Conservation (phyloP, 805 yeast species). For the Blastobotrys muscicola region DNA sequence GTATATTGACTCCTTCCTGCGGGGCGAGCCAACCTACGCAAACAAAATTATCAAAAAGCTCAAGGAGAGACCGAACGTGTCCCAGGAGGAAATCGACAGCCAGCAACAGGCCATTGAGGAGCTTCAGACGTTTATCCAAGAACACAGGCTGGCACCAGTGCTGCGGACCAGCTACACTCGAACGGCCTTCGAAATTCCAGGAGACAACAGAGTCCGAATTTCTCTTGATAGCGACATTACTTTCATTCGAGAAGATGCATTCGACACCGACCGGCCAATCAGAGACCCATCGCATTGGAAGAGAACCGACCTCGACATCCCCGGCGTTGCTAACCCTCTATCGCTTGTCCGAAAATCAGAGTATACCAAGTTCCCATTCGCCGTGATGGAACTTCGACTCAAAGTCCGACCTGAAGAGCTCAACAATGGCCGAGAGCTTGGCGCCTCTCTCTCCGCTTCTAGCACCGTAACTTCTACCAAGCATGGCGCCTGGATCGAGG, state of each 20-base stretch:
- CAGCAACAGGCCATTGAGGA: slow-evolving; percentile 47
- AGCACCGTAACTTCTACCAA: slow-evolving; percentile 14
- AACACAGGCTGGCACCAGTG: slow-evolving; percentile 69
- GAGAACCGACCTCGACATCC: slow-evolving; percentile 74
- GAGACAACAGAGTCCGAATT: slow-evolving; percentile 86
- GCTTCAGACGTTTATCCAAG: slow-evolving; percentile 52
- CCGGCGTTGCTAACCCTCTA: slow-evolving; percentile 58
- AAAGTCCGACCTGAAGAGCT: slow-evolving; percentile 27
- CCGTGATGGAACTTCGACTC: slow-evolving; percentile 77
- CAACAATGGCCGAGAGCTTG: slow-evolving; percentile 25
- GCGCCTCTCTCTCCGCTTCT: slow-evolving; percentile 22
- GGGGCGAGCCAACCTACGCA: slow-evolving; percentile 37
- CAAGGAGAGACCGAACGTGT: slow-evolving; percentile 46
- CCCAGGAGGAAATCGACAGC: slow-evolving; percentile 41
- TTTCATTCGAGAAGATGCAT: slow-evolving; percentile 83
- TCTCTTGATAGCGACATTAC: slow-evolving; percentile 82
- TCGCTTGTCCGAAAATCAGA: slow-evolving; percentile 79
- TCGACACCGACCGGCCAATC: slow-evolving; percentile 76
- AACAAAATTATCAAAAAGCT: slow-evolving; percentile 51
- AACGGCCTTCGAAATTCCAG: slow-evolving; percentile 97
- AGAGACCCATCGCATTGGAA: slow-evolving; percentile 90
- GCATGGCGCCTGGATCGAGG: slow-evolving; percentile 61
- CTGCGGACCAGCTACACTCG: slow-evolving; percentile 80
- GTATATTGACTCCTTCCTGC: slow-evolving; percentile 63
- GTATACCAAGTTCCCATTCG: slow-evolving; percentile 61